Evolutionary conservation across 2,329 filamentous ascomycete genomes (phyloP), one percentile per base, ranked within the genome.

Genomic region (Pestalotiopsis sp.): DNA sequence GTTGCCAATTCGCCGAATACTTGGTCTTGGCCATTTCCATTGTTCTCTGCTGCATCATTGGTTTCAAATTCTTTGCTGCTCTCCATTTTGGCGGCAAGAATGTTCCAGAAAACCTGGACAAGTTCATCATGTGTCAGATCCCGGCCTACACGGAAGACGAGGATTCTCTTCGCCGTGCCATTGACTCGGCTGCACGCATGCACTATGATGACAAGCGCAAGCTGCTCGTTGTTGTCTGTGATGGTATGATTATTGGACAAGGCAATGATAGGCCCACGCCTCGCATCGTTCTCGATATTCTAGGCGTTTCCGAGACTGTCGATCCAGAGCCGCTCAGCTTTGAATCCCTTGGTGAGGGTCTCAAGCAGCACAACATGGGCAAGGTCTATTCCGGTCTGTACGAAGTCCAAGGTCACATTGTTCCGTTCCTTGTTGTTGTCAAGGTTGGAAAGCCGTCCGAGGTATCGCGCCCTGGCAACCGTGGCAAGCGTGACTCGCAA

Each of bases 171-270:
- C 94, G 96, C 66, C 94, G 95, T 85, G 96, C 96, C 68, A 97
- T 99, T 74, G 96, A 99, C 79, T 99, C 96, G 0, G 92, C 94
- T 68, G 94, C 96, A 35, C 88, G 94, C 69, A 98, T 98, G 94
- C 91, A 90, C 72, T 99, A 99, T 77, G 96, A 99, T 75, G 95
- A 99, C 78, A 99, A 99, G 84, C 93, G 96, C 76, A 99, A 99
- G 84, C 86, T 99, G 13, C 85, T 99, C 30, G 89, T 97, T 72
- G 86, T 99, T 70, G 86, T 99, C 71, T 99, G 96, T 76, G 96
- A 99, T 76, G 96, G 96, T 81, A 98, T 99, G 95, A 99, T 99
- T 84, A 97, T 99, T 72, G 96, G 96, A 75, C 94, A 98, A 82
- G 96, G 96, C 76, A 99, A 99, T 81, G 96, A 99, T 78, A 89